Evolutionary conservation across 768 basidiomycete genomes (phyloP).

Genomic region (Rhizopogon vesiculosus): DNA sequence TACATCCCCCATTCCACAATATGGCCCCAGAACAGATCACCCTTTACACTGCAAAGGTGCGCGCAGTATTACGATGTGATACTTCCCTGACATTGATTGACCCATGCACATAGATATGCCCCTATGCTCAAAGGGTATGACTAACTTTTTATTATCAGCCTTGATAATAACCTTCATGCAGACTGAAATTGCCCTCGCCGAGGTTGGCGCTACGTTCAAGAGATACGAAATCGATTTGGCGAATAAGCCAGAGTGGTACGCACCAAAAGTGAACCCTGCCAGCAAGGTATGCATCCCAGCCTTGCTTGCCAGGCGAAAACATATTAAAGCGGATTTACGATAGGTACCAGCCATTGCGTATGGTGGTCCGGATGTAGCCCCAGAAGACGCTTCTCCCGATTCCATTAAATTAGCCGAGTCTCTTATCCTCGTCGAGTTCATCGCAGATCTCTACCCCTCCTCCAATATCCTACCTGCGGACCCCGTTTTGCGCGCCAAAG

Average conservation of each 20-base stretch:
- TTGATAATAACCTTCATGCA: constrained; percentile 12
- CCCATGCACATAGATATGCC: constrained; percentile 40
- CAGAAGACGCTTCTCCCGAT: constrained; percentile 54
- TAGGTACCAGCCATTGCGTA: constrained; percentile 58
- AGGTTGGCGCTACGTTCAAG: constrained; percentile 44
- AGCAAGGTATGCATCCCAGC: constrained; percentile 45
- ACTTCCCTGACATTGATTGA: not conserved
- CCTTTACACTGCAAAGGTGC: constrained; percentile 44
- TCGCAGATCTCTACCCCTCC: constrained; percentile 53
- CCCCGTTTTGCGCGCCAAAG: constrained; percentile 52
- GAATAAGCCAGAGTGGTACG: constrained; percentile 71
- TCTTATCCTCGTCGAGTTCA: constrained; percentile 59
- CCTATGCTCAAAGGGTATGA: constrained; percentile 51
- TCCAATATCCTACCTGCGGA: constrained; percentile 48
- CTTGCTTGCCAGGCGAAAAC: too few species aligned
- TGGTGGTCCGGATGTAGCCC: constrained; percentile 53
- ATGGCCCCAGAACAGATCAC: constrained; percentile 28
- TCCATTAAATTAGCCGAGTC: constrained; percentile 63
- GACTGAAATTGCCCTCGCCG: constrained; percentile 59
- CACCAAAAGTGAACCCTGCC: constrained; percentile 58
- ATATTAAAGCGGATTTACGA: not conserved
- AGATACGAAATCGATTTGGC: constrained; percentile 53
- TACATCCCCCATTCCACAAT: not conserved
- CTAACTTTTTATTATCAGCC: constrained; percentile 2
- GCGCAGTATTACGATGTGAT: not conserved